Evolutionary conservation across 352 stramenopile genomes (phyloP), one percentile per base, ranked within the genome.

Genomic region (Phytophthora boehmeriae): DNA sequence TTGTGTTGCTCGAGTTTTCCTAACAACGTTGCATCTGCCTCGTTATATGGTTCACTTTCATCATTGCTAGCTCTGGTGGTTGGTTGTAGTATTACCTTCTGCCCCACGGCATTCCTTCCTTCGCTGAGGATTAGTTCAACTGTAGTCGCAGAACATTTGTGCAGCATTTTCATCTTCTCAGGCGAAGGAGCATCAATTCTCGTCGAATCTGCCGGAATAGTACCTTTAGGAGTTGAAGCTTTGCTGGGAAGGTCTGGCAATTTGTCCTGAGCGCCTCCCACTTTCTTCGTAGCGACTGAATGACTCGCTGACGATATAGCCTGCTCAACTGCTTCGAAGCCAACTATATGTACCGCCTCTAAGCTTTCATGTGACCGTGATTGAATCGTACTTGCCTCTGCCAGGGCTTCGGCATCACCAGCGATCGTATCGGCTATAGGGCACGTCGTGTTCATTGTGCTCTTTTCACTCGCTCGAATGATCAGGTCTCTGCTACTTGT

Each of bases 251-350:
- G 9, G 5, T 36, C 25, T 32, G 30, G 1, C 22, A 54, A 28
- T 11, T 52, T 23, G 8, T 51, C 28, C 16, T 20, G 20, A 20
- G 22, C 10, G 19, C 11, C 30, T 34, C 39, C 22, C 22, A 36
- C 20, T 16, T 14, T 44, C 23, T 32, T 68, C 4, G 34, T 19
- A 8, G 19, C 23, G 30, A 50, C 36, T 4, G 38, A 57, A 13
- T 54, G 28, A 1, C 22, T 63, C 20, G 59, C 59, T n/a, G 45
- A 46, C 23, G 46, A 50, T 51, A 59, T 52, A 11, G 43, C 27
- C 10, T 52, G 41, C 4, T 59, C 42, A 19, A 64, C 48, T 9
- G 23, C 36, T 2, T 41, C 34, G 6, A 30, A 41, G 22, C 47
- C 44, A 8, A 23, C n/a, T 32, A 42, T 45, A 38, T 30, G 61